Percentiles rank a stretch among this genome's conserved stretches.
phyloP scores from a whole-genome alignment of 495 filamentous ascomycete species.

The Daldinia childiae region DNA sequence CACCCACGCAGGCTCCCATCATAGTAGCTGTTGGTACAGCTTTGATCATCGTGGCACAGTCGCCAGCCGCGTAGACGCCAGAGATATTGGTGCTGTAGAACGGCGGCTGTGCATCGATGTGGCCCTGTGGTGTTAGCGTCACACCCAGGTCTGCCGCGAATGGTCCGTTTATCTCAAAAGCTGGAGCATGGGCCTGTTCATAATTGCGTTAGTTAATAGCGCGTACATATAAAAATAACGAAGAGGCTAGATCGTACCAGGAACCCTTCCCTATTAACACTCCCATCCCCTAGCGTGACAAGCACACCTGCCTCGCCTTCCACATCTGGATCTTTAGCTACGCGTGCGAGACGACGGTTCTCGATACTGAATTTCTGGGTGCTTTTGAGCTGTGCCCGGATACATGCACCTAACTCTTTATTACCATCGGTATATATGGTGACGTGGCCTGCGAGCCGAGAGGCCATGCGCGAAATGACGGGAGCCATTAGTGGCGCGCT shows the following conservation, averaged over 20 bases:
- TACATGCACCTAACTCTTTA: conserved; percentile 9
- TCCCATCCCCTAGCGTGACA: conserved; percentile 41
- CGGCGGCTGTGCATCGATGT: conserved; percentile 39
- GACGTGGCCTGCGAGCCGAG: conserved; percentile 26
- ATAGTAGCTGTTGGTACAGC: conserved; percentile 32
- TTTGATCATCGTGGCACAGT: conserved; percentile 40
- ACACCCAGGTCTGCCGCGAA: conserved; percentile 38
- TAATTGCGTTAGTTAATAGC: neutral
- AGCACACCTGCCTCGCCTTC: conserved; percentile 35
- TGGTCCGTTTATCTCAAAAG: conserved; percentile 33
- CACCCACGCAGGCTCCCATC: conserved; percentile 39
- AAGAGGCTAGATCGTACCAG: conserved; percentile 24
- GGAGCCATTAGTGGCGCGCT: conserved; percentile 26
- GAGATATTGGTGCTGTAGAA: conserved; percentile 37
- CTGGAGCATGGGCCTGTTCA: conserved; percentile 37
- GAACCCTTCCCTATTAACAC: conserved; percentile 34
- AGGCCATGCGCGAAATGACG: conserved; percentile 36
- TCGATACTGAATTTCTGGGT: conserved; percentile 31
- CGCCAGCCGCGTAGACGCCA: conserved; percentile 44
- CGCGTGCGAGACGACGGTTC: conserved; percentile 29
- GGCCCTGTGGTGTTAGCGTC: conserved; percentile 30
- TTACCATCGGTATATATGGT: conserved; percentile 45
- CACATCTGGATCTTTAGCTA: conserved; percentile 35
- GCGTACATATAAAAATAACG: neutral
- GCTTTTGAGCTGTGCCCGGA: conserved; percentile 31